Evolutionary conservation across 345 rosid genomes (phyloP).

Genomic region (Conringia planisiliqua): DNA sequence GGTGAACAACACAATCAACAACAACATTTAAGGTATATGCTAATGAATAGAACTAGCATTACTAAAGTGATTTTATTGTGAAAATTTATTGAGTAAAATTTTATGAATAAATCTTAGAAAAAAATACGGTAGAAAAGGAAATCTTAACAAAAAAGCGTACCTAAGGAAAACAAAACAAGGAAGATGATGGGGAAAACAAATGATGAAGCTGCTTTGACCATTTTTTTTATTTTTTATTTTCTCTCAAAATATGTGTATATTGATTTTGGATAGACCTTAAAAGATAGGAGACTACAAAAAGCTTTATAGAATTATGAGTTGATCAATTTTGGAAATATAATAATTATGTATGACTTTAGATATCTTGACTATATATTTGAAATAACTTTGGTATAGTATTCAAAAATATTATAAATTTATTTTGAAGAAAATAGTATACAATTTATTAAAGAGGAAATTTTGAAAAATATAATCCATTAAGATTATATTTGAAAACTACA

Average conservation of each 20-base stretch:
- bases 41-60: neutral
- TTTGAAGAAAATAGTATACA: no score
- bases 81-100: neutral
- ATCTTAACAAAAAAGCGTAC: neutral
- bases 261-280: neutral
- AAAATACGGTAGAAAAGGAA: no score
- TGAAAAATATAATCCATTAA: no score
- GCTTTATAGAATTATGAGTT: neutral
- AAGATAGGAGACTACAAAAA: neutral
- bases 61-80: neutral
- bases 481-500: no score
- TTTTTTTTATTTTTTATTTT: neutral
- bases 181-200: slow-evolving; percentile 2
- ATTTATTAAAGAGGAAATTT: no score
- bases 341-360: neutral
- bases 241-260: neutral
- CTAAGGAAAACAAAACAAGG: slow-evolving; percentile 1
- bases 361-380: neutral
- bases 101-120: neutral
- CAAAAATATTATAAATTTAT: no score
- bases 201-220: neutral
- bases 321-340: neutral
- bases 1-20: neutral
- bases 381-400: neutral
- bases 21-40: neutral